A percentile compares a stretch with the other conserved stretches of the same genome.
These are phyloP conservation scores for Annona squamosa DNA, from an alignment of 164 flowering plant genomes.

Conservation along the genomic window DNA sequence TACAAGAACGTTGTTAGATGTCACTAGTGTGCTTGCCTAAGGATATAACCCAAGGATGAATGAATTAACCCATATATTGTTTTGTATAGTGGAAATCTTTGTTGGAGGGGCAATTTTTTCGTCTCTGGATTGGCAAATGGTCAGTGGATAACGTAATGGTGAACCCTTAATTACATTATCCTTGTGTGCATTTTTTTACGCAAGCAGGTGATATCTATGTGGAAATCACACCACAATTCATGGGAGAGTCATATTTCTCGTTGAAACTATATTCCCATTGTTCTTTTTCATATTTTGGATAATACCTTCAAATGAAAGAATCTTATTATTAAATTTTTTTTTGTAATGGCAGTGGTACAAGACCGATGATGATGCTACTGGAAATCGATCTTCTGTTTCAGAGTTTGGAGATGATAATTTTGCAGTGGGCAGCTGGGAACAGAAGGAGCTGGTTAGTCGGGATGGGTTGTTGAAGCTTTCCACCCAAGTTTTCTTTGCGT, in stretches of 20 bases:
- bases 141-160: too few species aligned
- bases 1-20: too few species aligned
- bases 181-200: not conserved
- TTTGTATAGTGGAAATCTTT: too few species aligned
- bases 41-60: too few species aligned
- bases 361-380: conserved; percentile 59
- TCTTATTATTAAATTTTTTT: too few species aligned
- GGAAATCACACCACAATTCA: not conserved
- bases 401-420: conserved; percentile 97
- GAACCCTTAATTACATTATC: too few species aligned
- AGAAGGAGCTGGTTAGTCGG: conserved; percentile 76
- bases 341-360: conserved; percentile 49
- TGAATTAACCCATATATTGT: too few species aligned
- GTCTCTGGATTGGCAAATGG: too few species aligned
- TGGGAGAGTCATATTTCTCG: not conserved
- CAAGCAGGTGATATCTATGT: not conserved
- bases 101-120: too few species aligned
- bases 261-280: not conserved
- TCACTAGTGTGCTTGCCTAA: too few species aligned
- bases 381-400: conserved; percentile 67
- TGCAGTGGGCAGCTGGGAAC: conserved; percentile 89
- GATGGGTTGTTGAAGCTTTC: conserved; percentile 86
- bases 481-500: conserved; percentile 79
- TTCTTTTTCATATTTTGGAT: not conserved
- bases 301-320: not conserved